Evolutionary conservation across 176 grass and related monocot genomes (phyloP).

Genomic region (maize (Zea mays)): Zm-B73-REFERENCE-NAM-5.0 NC_050099.1:225843001-225843500

Average conservation of each 20-base stretch:
- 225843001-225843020: not conserved
- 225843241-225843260: not conserved
- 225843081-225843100: not conserved
- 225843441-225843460: not conserved
- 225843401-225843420: not conserved
- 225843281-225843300: not conserved
- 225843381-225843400: not conserved
- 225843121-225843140: not conserved
- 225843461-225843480: too few relatives aligned
- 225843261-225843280: too few relatives aligned
- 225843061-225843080: not conserved
- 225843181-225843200: not conserved
- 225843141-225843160: not conserved
- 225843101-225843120: not conserved
- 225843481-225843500: too few relatives aligned
- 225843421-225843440: not conserved
- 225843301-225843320: not conserved
- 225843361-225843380: too few relatives aligned
- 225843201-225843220: not conserved
- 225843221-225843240: not conserved
- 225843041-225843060: too few relatives aligned
- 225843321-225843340: too few relatives aligned
- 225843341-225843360: too few relatives aligned
- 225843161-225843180: not conserved
- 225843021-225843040: too few relatives aligned